Conservation (phyloP, 352 stramenopile genomes). For the Globisporangium solare region DNA sequence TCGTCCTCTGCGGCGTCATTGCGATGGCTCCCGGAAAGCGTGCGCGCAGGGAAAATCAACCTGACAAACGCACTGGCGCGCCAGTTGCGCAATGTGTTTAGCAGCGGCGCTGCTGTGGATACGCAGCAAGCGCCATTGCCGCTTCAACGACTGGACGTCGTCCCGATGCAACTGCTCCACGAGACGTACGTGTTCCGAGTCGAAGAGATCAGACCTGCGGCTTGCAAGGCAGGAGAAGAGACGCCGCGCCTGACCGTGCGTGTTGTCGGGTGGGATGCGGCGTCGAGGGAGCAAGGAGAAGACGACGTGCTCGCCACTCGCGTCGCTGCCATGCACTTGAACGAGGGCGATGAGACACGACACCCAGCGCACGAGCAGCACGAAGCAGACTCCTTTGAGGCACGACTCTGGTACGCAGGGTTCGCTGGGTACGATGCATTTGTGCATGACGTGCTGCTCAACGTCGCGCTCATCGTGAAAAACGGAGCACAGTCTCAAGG, state of each 20-base stretch:
- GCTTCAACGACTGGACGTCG: not conserved
- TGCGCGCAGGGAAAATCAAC: slow-evolving; percentile 29
- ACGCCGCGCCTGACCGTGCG: not conserved
- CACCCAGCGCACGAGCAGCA: slow-evolving; percentile 5
- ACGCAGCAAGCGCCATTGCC: slow-evolving; percentile 17
- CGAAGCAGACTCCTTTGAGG: slow-evolving; percentile 16
- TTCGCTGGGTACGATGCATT: slow-evolving; percentile 54
- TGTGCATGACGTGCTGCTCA: slow-evolving; percentile 48
- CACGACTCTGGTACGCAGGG: slow-evolving; percentile 25
- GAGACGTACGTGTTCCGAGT: slow-evolving; percentile 52
- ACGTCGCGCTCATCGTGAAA: slow-evolving; percentile 44
- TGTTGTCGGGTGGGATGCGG: slow-evolving; percentile 6
- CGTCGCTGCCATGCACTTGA: slow-evolving; percentile 11
- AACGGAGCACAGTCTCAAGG: not conserved
- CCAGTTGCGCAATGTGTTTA: slow-evolving; percentile 25
- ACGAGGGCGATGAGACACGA: slow-evolving; percentile 10
- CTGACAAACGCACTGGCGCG: slow-evolving; percentile 26
- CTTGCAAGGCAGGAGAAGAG: not conserved
- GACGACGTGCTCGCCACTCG: not conserved
- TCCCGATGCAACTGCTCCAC: slow-evolving; percentile 42
- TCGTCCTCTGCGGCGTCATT: slow-evolving; percentile 8
- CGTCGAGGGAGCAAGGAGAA: not conserved
- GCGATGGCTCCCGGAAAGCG: slow-evolving; percentile 34
- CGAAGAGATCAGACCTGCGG: slow-evolving; percentile 1
- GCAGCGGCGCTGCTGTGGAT: slow-evolving; percentile 2